phyloP scores from a whole-genome alignment of 805 yeast species.

The Candida chilensis region DNA sequence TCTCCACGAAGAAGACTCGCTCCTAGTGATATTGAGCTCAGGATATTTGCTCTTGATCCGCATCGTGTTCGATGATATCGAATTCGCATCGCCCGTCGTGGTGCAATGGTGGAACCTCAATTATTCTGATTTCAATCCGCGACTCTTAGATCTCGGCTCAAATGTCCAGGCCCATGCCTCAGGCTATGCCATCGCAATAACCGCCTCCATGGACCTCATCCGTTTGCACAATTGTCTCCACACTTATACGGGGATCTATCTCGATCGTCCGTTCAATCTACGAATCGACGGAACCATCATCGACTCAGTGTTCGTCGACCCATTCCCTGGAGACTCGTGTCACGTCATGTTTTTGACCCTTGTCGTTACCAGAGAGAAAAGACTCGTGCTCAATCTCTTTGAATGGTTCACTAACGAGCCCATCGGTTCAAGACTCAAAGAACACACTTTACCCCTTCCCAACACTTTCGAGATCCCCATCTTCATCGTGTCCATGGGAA shows the following conservation, averaged over 20 bases:
- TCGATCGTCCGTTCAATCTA: conserved; percentile 24
- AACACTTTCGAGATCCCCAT: conserved; percentile 22
- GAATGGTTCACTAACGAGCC: conserved; percentile 23
- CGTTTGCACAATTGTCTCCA: conserved; percentile 20
- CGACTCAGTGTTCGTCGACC: conserved; percentile 26
- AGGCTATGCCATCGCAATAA: conserved; percentile 24
- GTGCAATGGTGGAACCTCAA: conserved; percentile 34
- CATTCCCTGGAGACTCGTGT: conserved; percentile 12
- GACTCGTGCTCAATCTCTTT: conserved; percentile 20
- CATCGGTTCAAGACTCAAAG: conserved; percentile 12
- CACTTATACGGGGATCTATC: conserved; percentile 18
- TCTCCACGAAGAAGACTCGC: conserved; percentile 20
- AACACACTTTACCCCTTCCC: conserved; percentile 20
- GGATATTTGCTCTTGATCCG: conserved; percentile 28
- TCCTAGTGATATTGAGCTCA: conserved; percentile 24
- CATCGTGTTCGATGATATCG: conserved; percentile 10
- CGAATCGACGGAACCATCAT: conserved; percentile 22
- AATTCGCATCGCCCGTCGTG: conserved; percentile 22
- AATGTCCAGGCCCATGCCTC: conserved; percentile 17
- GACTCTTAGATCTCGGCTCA: conserved; percentile 6
- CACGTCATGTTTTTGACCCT: conserved; percentile 21
- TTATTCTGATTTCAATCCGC: conserved; percentile 7
- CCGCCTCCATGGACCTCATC: conserved; percentile 19
- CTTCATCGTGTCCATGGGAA: conserved; percentile 19
- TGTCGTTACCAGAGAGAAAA: conserved; percentile 15